Base-by-base conservation (phyloP, 306 rosid genomes). In the Fragaria ananassa region DNA sequence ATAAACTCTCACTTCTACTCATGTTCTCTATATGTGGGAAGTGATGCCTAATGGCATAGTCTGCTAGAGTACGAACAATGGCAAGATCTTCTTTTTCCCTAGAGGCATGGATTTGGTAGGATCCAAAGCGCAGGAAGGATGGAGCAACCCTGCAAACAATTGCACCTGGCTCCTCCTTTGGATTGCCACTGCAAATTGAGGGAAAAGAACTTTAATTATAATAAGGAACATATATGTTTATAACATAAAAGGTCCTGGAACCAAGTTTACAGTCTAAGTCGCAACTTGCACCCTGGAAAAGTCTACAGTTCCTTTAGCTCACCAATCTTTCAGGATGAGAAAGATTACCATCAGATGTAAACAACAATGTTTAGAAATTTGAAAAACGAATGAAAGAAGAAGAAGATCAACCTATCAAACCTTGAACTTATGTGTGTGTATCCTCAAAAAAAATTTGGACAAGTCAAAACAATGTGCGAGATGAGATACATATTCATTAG, bases 81-180 rank as follows among this genome's bases (percentile, higher is more conserved):
- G 78, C 86, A 66, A 87, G 87, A 83, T 89, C 98, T 81, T 90
- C 90, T 39, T 92, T 82, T 70, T 89, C 93, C 86, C 99, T 88
- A 75, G 86, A 86, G 80, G 97, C 89, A 68, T 96, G 99, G 74
- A 91, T 82, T 87, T 96, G 99, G 84, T 82, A 91, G 57, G 99
- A 96, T n/a, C 99, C 99, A 81, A 96, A 96, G 27, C 99, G 97
- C 73, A 96, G 76, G 85, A 96, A 96, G 58, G 97, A 89, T 79
- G 83, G 98, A 49, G 98, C 89, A 77, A 92, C 91, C 87, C 99
- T 86, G 82, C 97, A 96, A 64, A 92, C 96, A 54, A 96, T 83
- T 75, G 99, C 99, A 77, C 97, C 99, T 50, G 92, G 96, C 84
- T 96, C 98, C 68, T 96, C 99, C 84, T 96, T 92, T 67, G 96